These are phyloP conservation scores for Claviceps purpurea DNA, from an alignment of 2,329 filamentous ascomycete genomes.

Conservation along the genomic window DNA sequence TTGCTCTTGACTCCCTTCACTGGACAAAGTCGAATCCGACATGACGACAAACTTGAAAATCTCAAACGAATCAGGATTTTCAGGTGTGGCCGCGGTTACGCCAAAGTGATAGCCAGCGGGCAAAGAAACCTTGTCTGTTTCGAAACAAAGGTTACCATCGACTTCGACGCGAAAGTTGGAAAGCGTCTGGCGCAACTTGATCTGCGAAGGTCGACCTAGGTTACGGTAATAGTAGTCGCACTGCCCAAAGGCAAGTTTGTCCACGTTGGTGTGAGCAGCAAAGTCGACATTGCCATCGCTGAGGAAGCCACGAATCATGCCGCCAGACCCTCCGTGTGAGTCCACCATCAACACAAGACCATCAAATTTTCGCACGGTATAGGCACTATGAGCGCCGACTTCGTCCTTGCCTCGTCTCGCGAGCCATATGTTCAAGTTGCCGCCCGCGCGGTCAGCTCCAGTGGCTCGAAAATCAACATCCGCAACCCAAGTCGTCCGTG, in stretches of 20 bases:
- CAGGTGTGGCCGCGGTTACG: constrained; percentile 74
- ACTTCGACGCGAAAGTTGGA: constrained; percentile 63
- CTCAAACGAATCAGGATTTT: constrained; percentile 90
- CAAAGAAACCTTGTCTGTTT: constrained; percentile 63
- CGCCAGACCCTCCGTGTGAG: constrained; percentile 61
- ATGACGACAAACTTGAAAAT: constrained; percentile 74
- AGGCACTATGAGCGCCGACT: constrained; percentile 64
- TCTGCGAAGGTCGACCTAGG: constrained; percentile 65
- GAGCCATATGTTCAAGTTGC: constrained; percentile 92
- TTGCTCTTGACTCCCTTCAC: constrained; percentile 6
- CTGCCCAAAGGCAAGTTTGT: constrained; percentile 82
- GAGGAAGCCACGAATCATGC: constrained; percentile 80
- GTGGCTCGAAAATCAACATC: constrained; percentile 81
- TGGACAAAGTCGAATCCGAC: constrained; percentile 31
- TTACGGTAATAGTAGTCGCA: constrained; percentile 89
- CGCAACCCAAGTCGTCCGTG: constrained; percentile 60
- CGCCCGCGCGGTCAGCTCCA: constrained; percentile 71
- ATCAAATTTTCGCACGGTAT: constrained; percentile 74
- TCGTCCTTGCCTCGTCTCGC: constrained; percentile 51
- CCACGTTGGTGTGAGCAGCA: constrained; percentile 60
- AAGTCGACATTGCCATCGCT: constrained; percentile 83
- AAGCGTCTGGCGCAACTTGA: constrained; percentile 57
- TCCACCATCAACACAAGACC: constrained; percentile 83
- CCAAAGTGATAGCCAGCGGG: constrained; percentile 76
- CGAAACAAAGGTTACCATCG: constrained; percentile 72